phyloP scores from a whole-genome alignment of 1,284 basidiomycete genomes.

The Microbotryum violaceum region DNA sequence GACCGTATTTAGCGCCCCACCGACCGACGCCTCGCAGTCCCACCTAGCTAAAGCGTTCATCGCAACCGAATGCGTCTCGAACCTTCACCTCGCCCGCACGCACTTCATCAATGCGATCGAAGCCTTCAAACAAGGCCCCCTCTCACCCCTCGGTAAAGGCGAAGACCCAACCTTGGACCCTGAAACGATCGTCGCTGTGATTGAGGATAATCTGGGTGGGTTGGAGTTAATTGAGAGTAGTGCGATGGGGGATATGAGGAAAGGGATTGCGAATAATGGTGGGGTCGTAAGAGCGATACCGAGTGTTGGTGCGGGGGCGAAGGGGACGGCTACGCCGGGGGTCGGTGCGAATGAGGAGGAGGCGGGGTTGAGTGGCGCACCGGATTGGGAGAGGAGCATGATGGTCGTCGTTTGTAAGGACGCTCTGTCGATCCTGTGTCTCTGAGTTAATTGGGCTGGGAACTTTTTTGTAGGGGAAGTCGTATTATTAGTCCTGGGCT shows the following conservation, averaged over 20 bases:
- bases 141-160: background rate
- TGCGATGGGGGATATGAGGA: conserved; percentile 32
- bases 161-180: background rate
- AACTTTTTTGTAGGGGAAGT: too few relatives aligned
- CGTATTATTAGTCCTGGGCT: too few relatives aligned
- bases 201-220: conserved; percentile 28
- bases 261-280: too few relatives aligned
- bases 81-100: conserved; percentile 28
- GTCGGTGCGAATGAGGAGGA: too few relatives aligned
- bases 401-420: too few relatives aligned
- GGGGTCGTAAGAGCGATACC: too few relatives aligned
- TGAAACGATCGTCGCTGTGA: conserved; percentile 24
- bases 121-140: background rate
- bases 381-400: too few relatives aligned
- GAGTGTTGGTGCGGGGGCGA: too few relatives aligned
- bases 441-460: too few relatives aligned
- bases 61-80: conserved; percentile 34
- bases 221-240: conserved; percentile 35
- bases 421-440: too few relatives aligned
- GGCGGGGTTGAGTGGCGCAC: too few relatives aligned
- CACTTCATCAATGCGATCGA: conserved; percentile 30
- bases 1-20: background rate
- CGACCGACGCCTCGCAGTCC: background rate
- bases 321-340: too few relatives aligned
- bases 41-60: conserved; percentile 10